phyloP scores from a whole-genome alignment of 768 basidiomycete genomes.

The Phanerochaete carnosa region DNA sequence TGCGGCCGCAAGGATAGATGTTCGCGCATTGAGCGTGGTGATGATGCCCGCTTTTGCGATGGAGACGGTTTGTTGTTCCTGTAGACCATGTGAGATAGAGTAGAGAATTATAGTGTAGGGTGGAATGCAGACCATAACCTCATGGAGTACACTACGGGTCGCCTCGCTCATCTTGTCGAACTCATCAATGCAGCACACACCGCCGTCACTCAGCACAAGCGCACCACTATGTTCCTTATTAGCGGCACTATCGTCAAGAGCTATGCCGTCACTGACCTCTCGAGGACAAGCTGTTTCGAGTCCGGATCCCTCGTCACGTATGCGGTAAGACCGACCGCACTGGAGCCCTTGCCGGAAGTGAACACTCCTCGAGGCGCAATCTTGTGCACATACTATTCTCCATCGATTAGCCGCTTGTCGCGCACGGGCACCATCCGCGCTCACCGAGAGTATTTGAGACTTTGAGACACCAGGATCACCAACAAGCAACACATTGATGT shows the following conservation, averaged over 20 bases:
- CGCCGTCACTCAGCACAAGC: slow-evolving; percentile 91
- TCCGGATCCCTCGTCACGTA: slow-evolving; percentile 99
- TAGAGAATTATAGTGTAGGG: background rate
- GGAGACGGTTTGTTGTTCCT: slow-evolving; percentile 99
- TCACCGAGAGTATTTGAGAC: slow-evolving; percentile 88
- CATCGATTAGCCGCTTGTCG: slow-evolving; percentile 1
- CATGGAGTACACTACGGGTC: slow-evolving; percentile 96
- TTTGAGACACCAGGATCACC: slow-evolving; percentile 98
- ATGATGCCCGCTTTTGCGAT: slow-evolving; percentile 99
- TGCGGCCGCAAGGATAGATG: slow-evolving; percentile 95
- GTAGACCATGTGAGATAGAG: background rate
- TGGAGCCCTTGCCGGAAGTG: slow-evolving; percentile 96
- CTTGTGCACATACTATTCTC: slow-evolving; percentile 90
- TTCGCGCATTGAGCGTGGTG: slow-evolving; percentile 96
- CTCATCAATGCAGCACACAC: slow-evolving; percentile 98
- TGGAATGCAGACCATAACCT: slow-evolving; percentile 79
- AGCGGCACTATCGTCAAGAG: background rate
- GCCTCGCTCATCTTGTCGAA: slow-evolving; percentile 99
- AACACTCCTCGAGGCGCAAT: slow-evolving; percentile 97
- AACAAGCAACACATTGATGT: slow-evolving; percentile 96
- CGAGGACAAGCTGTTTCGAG: slow-evolving; percentile 95
- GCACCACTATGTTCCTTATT: slow-evolving; percentile 63
- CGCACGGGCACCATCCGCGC: slow-evolving; percentile 15
- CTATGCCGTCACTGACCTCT: slow-evolving; percentile 55
- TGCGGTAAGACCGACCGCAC: slow-evolving; percentile 96